Evolutionary conservation across 2,329 filamentous ascomycete genomes (phyloP).

Genomic region (Cordyceps tenuipes): DNA sequence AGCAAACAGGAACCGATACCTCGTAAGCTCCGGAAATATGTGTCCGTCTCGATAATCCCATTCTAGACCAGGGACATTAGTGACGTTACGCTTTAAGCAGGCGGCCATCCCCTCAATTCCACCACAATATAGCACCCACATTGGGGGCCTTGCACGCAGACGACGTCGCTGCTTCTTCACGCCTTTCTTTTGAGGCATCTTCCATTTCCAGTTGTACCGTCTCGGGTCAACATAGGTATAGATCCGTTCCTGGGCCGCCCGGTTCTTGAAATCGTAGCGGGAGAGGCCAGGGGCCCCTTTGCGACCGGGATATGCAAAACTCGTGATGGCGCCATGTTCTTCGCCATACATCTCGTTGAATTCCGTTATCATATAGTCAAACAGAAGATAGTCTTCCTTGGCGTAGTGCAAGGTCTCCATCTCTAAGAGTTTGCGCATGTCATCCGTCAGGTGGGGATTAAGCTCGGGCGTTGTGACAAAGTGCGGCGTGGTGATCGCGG

Average conservation of each 20-base stretch:
- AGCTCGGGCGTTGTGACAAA: neutral
- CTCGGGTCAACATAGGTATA: neutral
- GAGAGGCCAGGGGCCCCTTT: neutral
- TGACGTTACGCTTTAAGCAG: too few relatives aligned
- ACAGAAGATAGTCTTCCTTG: neutral
- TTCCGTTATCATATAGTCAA: neutral
- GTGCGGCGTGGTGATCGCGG: neutral
- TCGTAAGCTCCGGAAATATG: neutral
- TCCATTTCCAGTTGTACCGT: neutral
- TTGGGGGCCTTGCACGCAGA: neutral
- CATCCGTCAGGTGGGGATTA: neutral
- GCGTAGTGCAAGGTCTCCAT: neutral
- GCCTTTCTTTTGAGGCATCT: neutral
- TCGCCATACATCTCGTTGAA: too few relatives aligned
- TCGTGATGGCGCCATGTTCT: neutral
- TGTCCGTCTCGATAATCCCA: neutral
- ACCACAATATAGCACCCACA: neutral
- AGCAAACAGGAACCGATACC: too few relatives aligned
- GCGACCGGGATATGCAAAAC: neutral
- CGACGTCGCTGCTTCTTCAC: neutral
- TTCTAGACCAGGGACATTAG: too few relatives aligned
- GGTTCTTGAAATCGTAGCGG: neutral
- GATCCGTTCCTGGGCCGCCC: neutral
- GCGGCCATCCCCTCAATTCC: too few relatives aligned
- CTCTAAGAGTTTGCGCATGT: neutral